Conservation (phyloP, 495 filamentous ascomycete genomes). For the Alectoria sarmentosa region DNA sequence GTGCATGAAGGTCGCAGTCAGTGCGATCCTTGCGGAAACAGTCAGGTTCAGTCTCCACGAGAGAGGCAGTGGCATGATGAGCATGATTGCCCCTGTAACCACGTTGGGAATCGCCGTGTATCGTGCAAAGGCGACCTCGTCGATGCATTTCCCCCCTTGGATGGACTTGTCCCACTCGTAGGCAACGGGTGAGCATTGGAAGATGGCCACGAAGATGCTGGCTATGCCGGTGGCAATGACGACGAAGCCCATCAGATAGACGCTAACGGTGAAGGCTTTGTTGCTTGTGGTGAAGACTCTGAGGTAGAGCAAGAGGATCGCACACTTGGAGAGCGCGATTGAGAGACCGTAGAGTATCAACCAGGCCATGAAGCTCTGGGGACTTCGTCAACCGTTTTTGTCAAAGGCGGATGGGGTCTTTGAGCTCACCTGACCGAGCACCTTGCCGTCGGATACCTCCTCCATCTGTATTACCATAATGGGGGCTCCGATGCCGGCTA, state of each 20-base stretch:
- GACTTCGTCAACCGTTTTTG: not conserved
- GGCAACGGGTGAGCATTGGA: constrained; percentile 25
- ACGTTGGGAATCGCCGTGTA: constrained; percentile 34
- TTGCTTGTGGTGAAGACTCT: constrained; percentile 31
- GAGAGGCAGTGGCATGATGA: constrained; percentile 34
- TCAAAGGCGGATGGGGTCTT: not conserved
- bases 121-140: constrained; percentile 27
- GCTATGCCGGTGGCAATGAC: constrained; percentile 22
- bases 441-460: not conserved
- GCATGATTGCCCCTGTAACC: constrained; percentile 30
- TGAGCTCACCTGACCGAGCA: constrained; percentile 8
- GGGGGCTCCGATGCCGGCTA: constrained; percentile 3
- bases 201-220: constrained; percentile 22
- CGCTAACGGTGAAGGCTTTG: constrained; percentile 29
- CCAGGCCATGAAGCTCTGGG: constrained; percentile 20
- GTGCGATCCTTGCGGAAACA: constrained; percentile 33
- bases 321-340: constrained; percentile 34
- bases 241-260: constrained; percentile 19
- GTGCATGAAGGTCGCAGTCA: constrained; percentile 39
- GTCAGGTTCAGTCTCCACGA: constrained; percentile 32
- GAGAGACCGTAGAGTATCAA: constrained; percentile 31
- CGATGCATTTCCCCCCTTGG: constrained; percentile 28
- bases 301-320: constrained; percentile 37
- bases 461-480: not conserved
- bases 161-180: constrained; percentile 23